Percentiles rank a stretch among this genome's conserved stretches.
phyloP scores from a whole-genome alignment of 2,329 filamentous ascomycete genomes.

The Epichloe glyceriae region DNA sequence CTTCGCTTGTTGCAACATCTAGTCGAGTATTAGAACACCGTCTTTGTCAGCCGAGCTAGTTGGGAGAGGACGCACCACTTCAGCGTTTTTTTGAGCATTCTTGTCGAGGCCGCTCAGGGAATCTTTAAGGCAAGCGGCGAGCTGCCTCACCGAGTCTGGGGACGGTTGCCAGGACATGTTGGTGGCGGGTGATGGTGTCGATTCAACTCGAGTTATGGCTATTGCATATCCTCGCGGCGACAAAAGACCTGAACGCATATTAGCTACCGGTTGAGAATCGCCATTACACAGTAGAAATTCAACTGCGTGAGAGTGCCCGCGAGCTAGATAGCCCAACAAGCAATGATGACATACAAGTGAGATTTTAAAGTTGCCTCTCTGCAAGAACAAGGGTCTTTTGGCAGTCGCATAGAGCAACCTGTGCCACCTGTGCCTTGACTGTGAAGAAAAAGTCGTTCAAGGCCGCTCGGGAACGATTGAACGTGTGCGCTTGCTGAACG shows the following conservation, averaged over 20 bases:
- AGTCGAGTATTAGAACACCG: slow-evolving; percentile 8
- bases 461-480: slow-evolving; percentile 2
- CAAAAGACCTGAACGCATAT: neutral
- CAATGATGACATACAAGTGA: slow-evolving; percentile 1
- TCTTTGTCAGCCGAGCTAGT: neutral
- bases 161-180: slow-evolving; percentile 88
- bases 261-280: neutral
- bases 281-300: neutral
- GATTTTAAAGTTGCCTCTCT: slow-evolving; percentile 2
- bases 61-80: slow-evolving; percentile 48
- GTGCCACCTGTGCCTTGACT: neutral
- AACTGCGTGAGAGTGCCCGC: neutral
- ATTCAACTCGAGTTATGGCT: neutral
- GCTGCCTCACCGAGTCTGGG: slow-evolving; percentile 75
- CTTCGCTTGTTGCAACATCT: slow-evolving; percentile 92
- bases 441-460: neutral
- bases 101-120: slow-evolving; percentile 78
- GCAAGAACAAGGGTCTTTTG: neutral
- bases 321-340: neutral
- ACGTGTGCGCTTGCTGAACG: slow-evolving; percentile 9
- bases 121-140: slow-evolving; percentile 80
- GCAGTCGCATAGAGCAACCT: neutral
- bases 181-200: slow-evolving; percentile 3
- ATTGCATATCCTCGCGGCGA: neutral
- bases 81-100: slow-evolving; percentile 74